Conservation (phyloP, 495 filamentous ascomycete species). For the Bryoglossum gracile region DNA sequence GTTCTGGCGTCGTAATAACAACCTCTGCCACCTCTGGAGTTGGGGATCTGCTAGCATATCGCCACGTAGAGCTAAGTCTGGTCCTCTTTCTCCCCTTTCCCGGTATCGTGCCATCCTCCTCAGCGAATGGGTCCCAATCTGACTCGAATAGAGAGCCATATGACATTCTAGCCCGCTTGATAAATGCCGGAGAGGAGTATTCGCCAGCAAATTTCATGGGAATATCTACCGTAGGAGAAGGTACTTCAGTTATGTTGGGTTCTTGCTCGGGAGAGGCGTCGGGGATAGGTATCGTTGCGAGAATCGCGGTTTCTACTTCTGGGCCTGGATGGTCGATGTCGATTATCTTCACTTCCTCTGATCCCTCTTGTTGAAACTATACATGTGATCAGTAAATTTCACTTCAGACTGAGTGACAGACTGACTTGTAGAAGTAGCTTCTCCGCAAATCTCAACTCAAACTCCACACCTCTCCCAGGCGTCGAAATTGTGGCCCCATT, state of each 20-base stretch:
- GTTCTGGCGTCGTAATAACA: not conserved
- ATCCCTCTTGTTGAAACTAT: conserved; percentile 19
- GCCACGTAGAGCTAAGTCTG: conserved; percentile 68
- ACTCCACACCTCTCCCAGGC: conserved; percentile 63
- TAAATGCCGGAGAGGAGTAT: conserved; percentile 72
- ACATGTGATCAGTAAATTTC: not conserved
- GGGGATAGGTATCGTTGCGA: not conserved
- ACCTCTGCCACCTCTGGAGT: conserved; percentile 24
- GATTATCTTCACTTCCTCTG: conserved; percentile 7
- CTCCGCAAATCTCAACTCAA: conserved; percentile 59
- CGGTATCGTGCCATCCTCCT: conserved; percentile 55
- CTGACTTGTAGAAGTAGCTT: conserved; percentile 54
- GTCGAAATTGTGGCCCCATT: conserved; percentile 42
- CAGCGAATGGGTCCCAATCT: conserved; percentile 59
- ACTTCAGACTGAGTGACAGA: not conserved
- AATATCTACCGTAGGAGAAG: not conserved
- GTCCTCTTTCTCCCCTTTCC: conserved; percentile 64
- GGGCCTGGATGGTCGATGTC: conserved; percentile 22
- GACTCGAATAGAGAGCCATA: conserved; percentile 52
- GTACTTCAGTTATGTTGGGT: not conserved
- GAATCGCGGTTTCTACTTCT: conserved; percentile 1
- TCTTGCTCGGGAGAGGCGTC: not conserved
- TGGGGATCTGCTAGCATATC: conserved; percentile 45
- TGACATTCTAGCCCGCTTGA: conserved; percentile 55
- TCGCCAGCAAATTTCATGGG: conserved; percentile 15